Evolutionary conservation across 129 eudicot species (phyloP).

Genomic region (Lactuca saligna): DNA sequence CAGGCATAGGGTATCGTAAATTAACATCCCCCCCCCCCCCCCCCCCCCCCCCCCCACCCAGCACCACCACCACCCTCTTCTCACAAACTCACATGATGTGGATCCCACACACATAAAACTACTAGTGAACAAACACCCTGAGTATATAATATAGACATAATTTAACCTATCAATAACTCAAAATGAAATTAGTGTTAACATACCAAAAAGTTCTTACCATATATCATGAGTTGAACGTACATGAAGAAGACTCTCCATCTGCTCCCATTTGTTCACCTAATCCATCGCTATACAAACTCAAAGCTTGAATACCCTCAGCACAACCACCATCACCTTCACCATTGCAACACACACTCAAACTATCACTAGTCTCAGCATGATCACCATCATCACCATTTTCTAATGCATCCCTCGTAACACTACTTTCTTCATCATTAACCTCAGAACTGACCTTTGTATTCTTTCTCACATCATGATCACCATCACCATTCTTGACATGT

Average conservation of each 20-base stretch:
- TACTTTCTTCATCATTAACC: slow-evolving; percentile 1
- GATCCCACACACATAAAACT: too few species aligned
- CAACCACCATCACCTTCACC: slow-evolving; percentile 1
- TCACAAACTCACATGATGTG: too few species aligned
- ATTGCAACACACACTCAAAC: neutral
- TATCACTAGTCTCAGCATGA: slow-evolving; percentile 6
- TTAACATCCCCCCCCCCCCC: too few species aligned
- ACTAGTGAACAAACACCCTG: too few species aligned
- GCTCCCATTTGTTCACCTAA: slow-evolving; percentile 9
- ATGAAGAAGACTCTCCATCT: slow-evolving; percentile 2
- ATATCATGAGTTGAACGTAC: neutral
- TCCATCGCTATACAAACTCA: slow-evolving; percentile 7
- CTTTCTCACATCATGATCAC: neutral
- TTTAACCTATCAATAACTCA: neutral
- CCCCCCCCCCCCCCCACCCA: too few species aligned
- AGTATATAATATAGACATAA: neutral
- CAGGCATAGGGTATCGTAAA: too few species aligned
- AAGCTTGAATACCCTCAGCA: slow-evolving; percentile 11
- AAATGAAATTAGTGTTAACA: neutral
- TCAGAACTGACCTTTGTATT: neutral
- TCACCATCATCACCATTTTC: slow-evolving; percentile 15
- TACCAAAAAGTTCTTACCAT: neutral
- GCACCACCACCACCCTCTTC: too few species aligned
- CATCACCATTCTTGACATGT: slow-evolving; percentile 5
- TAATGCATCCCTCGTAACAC: neutral